phyloP scores from a whole-genome alignment of 495 filamentous ascomycete genomes.

The Annulohypoxylon moriforme region DNA sequence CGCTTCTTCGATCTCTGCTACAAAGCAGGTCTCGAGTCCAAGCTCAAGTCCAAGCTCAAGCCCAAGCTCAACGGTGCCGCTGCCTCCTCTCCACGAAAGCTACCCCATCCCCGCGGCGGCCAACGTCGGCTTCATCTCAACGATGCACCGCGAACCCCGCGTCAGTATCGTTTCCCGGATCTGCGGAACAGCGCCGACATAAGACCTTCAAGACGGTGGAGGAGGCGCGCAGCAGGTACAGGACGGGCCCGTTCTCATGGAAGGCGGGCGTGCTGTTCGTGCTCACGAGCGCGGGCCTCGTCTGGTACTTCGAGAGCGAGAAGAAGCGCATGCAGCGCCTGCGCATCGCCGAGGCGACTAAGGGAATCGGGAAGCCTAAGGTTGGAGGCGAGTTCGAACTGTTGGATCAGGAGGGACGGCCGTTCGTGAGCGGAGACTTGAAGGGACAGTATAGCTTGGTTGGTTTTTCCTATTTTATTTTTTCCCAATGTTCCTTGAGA shows the following conservation, averaged over 20 bases:
- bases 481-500: not conserved
- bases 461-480: constrained; percentile 34
- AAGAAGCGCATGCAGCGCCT: constrained; percentile 89
- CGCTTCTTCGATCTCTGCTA: constrained; percentile 35
- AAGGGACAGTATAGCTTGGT: constrained; percentile 86
- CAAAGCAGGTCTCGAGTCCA: constrained; percentile 30
- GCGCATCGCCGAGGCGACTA: constrained; percentile 86
- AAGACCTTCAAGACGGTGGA: constrained; percentile 64
- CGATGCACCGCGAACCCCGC: constrained; percentile 6
- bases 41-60: constrained; percentile 18
- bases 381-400: constrained; percentile 89
- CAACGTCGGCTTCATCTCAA: constrained; percentile 10
- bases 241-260: constrained; percentile 84
- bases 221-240: constrained; percentile 64
- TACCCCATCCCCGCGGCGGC: constrained; percentile 18
- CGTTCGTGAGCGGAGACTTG: constrained; percentile 80
- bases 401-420: constrained; percentile 81
- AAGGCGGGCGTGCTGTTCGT: constrained; percentile 90
- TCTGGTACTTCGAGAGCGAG: constrained; percentile 89
- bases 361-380: constrained; percentile 92
- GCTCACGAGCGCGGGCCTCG: constrained; percentile 76
- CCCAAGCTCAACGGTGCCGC: constrained; percentile 31
- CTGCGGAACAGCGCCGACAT: constrained; percentile 44
- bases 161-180: not conserved
- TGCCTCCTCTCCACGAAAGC: constrained; percentile 39